Percentiles rank a stretch among this genome's conserved stretches.
Evolutionary conservation across 768 basidiomycete genomes (phyloP).

Genomic region (Phlebiopsis flavidoalba): DNA sequence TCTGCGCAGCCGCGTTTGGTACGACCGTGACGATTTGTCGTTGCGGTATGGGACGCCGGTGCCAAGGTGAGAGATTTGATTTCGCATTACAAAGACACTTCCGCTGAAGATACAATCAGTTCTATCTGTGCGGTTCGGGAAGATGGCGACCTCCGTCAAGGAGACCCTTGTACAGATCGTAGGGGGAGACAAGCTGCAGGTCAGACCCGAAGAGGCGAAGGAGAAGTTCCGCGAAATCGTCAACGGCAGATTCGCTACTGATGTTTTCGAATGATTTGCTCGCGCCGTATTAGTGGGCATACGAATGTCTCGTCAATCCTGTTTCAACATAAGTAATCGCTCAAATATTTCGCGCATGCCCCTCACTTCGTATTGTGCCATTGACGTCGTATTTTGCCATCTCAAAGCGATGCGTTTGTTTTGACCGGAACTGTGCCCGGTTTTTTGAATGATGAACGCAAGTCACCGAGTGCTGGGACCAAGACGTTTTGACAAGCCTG

Average conservation of each 20-base stretch:
- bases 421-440: no score
- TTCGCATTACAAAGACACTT: background rate
- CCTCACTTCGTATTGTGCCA: no score
- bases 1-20: conserved; percentile 31
- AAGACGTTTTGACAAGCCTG: no score
- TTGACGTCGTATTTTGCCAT: no score
- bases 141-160: conserved; percentile 21
- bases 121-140: conserved; percentile 5
- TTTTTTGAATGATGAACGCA: no score
- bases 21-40: conserved; percentile 31
- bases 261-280: conserved; percentile 34
- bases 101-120: background rate
- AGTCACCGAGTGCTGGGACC: no score
- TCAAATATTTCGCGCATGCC: no score
- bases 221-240: conserved; percentile 26
- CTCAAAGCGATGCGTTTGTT: no score
- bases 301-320: no score
- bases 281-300: no score
- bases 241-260: conserved; percentile 35
- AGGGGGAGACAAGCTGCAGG: conserved; percentile 10
- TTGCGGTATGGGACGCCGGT: conserved; percentile 23
- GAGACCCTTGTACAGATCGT: conserved; percentile 23
- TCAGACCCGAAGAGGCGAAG: conserved; percentile 16
- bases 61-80: conserved; percentile 25
- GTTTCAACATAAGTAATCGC: no score